Evolutionary conservation across 2,329 filamentous ascomycete species (phyloP).

Genomic region (Stemphylium vesicarium): DNA sequence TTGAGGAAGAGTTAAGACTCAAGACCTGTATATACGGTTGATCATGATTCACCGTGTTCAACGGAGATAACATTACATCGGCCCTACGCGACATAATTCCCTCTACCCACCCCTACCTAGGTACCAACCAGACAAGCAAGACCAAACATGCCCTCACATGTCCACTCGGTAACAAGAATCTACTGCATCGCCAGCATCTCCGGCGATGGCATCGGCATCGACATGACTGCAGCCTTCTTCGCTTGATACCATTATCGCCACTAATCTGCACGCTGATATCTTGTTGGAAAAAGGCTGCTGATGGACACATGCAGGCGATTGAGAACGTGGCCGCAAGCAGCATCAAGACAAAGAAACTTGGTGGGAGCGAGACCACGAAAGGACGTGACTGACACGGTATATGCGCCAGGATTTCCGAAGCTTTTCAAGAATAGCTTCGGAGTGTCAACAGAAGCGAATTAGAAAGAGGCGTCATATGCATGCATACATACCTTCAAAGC

Average conservation of each 20-base stretch:
- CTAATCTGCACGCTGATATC: slow-evolving; percentile 65
- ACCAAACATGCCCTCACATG: slow-evolving; percentile 33
- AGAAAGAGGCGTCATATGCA: background rate
- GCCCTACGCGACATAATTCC: background rate
- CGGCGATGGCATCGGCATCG: slow-evolving; percentile 43
- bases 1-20: too few species aligned
- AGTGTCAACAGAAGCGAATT: background rate
- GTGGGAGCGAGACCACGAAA: slow-evolving; percentile 63
- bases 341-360: slow-evolving; percentile 65
- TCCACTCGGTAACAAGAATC: slow-evolving; percentile 36
- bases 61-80: background rate
- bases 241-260: slow-evolving; percentile 57
- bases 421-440: slow-evolving; percentile 37
- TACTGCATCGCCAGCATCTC: slow-evolving; percentile 43
- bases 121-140: background rate
- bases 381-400: slow-evolving; percentile 65
- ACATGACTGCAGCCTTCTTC: slow-evolving; percentile 41
- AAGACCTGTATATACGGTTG: too few species aligned
- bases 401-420: slow-evolving; percentile 58
- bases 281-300: slow-evolving; percentile 65
- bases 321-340: slow-evolving; percentile 65
- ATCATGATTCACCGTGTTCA: too few species aligned
- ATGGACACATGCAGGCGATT: slow-evolving; percentile 63
- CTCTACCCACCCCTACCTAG: too few species aligned
- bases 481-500: slow-evolving; percentile 11